These are phyloP conservation scores for Caryopteris hybrid DNA, from an alignment of 305 asterid genomes.

Conservation along the genomic window DNA sequence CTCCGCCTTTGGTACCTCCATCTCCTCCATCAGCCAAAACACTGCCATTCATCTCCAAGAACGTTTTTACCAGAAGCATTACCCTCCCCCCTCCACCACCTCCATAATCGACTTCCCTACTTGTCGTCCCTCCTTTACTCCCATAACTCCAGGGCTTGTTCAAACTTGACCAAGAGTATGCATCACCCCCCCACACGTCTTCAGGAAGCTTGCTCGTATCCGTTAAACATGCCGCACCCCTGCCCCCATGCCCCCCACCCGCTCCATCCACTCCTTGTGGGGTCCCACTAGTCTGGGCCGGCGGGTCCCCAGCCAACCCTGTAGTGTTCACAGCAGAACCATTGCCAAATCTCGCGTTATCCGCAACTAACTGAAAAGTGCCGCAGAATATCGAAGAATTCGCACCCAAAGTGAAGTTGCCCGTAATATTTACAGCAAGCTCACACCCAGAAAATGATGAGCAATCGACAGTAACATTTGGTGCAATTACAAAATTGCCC, in stretches of 20 bases:
- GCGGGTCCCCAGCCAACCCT: constrained; percentile 83
- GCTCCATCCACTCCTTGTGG: constrained; percentile 94
- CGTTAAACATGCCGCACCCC: constrained; percentile 88
- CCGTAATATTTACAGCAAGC: constrained; percentile 64
- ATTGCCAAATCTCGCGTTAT: constrained; percentile 62
- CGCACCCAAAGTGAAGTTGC: constrained; percentile 68
- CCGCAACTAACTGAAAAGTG: constrained; percentile 59
- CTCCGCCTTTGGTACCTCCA: constrained; percentile 92
- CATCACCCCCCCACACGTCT: constrained; percentile 99
- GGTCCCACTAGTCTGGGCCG: constrained; percentile 92
- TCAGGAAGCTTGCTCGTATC: constrained; percentile 69
- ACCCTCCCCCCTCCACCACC: constrained; percentile 99
- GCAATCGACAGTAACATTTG: constrained; percentile 67
- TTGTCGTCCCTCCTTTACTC: constrained; percentile 91
- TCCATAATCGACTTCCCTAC: constrained; percentile 78
- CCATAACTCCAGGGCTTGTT: constrained; percentile 82
- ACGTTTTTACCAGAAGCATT: constrained; percentile 36
- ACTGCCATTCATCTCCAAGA: constrained; percentile 83
- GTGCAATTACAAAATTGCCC: constrained; percentile 77
- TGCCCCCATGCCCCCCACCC: constrained; percentile 98
- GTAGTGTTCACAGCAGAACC: constrained; percentile 78
- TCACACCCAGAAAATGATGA: constrained; percentile 72
- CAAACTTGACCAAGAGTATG: constrained; percentile 82
- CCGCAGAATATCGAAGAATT: constrained; percentile 59
- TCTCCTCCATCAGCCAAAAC: constrained; percentile 92